Conservation (phyloP, 2,329 filamentous ascomycete species). For the Penicillium occitanis region DNA sequence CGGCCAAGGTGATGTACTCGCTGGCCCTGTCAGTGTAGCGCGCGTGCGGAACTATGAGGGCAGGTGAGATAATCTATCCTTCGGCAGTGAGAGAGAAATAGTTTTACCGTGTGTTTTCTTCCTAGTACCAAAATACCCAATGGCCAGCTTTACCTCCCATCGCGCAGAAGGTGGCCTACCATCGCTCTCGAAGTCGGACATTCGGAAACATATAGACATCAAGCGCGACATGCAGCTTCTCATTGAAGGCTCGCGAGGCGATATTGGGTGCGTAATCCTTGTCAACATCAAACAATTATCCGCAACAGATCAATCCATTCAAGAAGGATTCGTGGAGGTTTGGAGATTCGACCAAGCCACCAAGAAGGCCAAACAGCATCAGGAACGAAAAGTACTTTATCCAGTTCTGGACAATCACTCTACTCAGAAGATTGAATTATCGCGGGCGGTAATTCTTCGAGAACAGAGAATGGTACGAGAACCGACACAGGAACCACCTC, state of each 20-base stretch:
- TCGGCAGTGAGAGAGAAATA: no score
- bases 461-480: neutral
- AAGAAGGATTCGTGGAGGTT: neutral
- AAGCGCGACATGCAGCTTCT: neutral
- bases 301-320: neutral
- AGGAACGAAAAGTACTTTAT: neutral
- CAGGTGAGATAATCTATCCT: neutral
- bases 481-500: neutral
- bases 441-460: neutral
- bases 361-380: neutral
- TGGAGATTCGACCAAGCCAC: neutral
- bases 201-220: neutral
- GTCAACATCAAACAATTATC: neutral
- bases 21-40: no score
- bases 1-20: no score
- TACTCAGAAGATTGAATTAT: neutral
- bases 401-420: neutral
- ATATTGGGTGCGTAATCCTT: neutral
- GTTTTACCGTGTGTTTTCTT: no score
- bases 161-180: no score
- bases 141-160: neutral
- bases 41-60: no score
- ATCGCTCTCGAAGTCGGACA: no score
- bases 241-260: neutral
- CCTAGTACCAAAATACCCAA: neutral